These are phyloP conservation scores for Alopecurus myosuroides DNA, from an alignment of 176 grass and related monocot genomes.

Conservation along the genomic window DNA sequence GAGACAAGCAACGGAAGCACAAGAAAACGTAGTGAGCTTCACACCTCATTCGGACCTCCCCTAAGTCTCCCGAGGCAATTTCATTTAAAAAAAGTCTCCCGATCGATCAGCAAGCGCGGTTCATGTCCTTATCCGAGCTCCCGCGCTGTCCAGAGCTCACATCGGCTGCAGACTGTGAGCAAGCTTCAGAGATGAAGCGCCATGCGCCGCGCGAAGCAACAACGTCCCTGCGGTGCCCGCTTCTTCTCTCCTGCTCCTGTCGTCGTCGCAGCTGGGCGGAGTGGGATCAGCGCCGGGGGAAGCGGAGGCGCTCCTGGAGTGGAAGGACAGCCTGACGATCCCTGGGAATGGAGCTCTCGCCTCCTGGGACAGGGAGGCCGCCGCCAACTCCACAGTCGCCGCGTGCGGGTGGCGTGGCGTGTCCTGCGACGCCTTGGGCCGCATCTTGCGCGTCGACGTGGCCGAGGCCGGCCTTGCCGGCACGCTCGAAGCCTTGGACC, in stretches of 20 bases:
- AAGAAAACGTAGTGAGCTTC: not conserved
- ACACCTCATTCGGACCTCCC: not conserved
- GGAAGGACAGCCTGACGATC: conserved; percentile 52
- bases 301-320: conserved; percentile 48
- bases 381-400: conserved; percentile 11
- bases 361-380: conserved; percentile 39
- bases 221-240: not conserved
- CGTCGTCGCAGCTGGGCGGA: not conserved
- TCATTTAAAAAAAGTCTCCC: no score
- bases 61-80: no score
- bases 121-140: not conserved
- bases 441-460: conserved; percentile 40
- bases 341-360: conserved; percentile 4
- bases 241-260: not conserved
- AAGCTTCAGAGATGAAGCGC: not conserved
- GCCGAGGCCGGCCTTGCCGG: conserved; percentile 40
- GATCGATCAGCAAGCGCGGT: not conserved
- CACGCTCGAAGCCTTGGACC: conserved; percentile 51
- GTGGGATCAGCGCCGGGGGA: conserved; percentile 32
- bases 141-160: not conserved
- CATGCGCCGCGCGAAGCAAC: not conserved
- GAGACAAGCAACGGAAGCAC: not conserved
- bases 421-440: conserved; percentile 41
- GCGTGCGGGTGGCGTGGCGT: conserved; percentile 64
- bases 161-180: not conserved